Evolutionary conservation across 2,329 filamentous ascomycete genomes (phyloP).

Genomic region (Cyphellophora attinorum): DNA sequence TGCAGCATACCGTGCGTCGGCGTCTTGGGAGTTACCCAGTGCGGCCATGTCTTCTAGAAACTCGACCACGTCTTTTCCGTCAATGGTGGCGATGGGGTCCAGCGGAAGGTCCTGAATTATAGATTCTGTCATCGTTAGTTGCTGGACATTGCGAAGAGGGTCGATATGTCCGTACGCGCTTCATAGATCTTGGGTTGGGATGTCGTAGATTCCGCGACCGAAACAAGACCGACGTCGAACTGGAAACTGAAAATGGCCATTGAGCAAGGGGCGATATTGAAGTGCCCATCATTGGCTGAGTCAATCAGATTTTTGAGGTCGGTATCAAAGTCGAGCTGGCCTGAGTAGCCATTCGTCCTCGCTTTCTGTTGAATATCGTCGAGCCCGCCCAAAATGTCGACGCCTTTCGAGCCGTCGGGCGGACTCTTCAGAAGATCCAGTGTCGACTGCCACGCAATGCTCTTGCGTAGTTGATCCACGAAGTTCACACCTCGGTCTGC

Average conservation of each 20-base stretch:
- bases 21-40: neutral
- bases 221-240: neutral
- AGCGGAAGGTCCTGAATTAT: too few relatives aligned
- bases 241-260: conserved; percentile 20
- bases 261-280: conserved; percentile 9
- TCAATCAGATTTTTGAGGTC: conserved; percentile 46
- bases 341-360: conserved; percentile 32
- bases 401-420: conserved; percentile 36
- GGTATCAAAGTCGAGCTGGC: conserved; percentile 46
- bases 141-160: too few relatives aligned
- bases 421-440: conserved; percentile 42
- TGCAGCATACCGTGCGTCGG: neutral
- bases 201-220: neutral
- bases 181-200: neutral
- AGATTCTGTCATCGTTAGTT: too few relatives aligned
- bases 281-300: conserved; percentile 55
- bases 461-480: neutral
- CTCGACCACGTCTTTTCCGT: neutral
- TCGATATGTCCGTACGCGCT: neutral
- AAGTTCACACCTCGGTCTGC: neutral
- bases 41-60: neutral
- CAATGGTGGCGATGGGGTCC: neutral
- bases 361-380: conserved; percentile 36
- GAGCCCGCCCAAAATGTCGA: conserved; percentile 39
- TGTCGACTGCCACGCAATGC: conserved; percentile 38